Evolutionary conservation across 2,329 filamentous ascomycete genomes (phyloP), one percentile per base, ranked within the genome.

Genomic region (Parafenestella ontariensis): DNA sequence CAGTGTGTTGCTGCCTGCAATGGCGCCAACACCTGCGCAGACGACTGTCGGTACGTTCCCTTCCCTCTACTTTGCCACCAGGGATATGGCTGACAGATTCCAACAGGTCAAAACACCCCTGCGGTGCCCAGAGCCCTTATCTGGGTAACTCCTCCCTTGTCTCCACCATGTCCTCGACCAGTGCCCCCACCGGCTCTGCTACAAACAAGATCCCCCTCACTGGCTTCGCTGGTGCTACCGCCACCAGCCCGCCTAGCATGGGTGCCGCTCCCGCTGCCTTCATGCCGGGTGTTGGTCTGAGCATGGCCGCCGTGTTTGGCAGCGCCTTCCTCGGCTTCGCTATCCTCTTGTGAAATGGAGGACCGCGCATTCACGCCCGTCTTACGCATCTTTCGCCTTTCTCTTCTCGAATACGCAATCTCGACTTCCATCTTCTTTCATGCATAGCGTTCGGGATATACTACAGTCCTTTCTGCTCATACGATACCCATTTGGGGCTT

Each of bases 91-190:
- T 63, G 43, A 59, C 45, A 11, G 17, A 6, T 20, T 18, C 17
- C 28, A 29, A 49, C 61, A 72, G 66, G 50, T 68, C 84, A 65
- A 78, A 92, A 58, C 80, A 92, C 77, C 89, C 87, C 3, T 94
- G 90, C 74, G 90, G 90, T 72, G 90, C 90, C 33, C 81, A 81
- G 65, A 78, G 84, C 70, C 90, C 90, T 13, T 83, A 76, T 37
- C 81, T 79, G 51, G 76, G 80, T 73, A 92, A 91, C 76, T 65
- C 73, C 5, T 84, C 84, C 6, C 76, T 81, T 7, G 77, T 83
- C 7, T 75, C 79, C 18, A 78, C 79, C 17, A 75, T 80, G 15
- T 76, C 77, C 9, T 71, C 80, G 7, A 71, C 78, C 4, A 71
- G 77, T 11, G 68, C 79, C 15, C 54, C 66, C 3, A 42, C 52